These are phyloP conservation scores for Drosera capensis DNA, from an alignment of 148 eudicot species.

Conservation along the genomic window DNA sequence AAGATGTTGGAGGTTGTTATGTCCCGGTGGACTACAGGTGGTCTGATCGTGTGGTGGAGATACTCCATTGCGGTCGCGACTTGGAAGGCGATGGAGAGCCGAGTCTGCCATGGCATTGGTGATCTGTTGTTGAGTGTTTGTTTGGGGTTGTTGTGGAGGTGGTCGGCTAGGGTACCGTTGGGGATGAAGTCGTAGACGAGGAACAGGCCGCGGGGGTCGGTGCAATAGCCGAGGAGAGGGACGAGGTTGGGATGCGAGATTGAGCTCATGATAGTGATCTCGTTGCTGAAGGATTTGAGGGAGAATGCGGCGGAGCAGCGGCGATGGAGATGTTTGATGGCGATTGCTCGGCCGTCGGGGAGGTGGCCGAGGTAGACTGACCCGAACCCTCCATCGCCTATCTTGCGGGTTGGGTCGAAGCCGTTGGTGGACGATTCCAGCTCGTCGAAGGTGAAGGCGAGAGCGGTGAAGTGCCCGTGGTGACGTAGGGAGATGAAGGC, in stretches of 20 bases:
- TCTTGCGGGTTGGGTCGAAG: constrained; percentile 60
- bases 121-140: constrained; percentile 27
- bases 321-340: constrained; percentile 59
- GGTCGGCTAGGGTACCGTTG: constrained; percentile 71
- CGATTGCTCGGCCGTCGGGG: constrained; percentile 38
- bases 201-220: constrained; percentile 71
- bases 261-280: constrained; percentile 61
- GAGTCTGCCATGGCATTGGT: constrained; percentile 53
- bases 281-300: constrained; percentile 66
- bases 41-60: constrained; percentile 55
- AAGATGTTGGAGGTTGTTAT: constrained; percentile 69
- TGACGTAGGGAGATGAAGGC: constrained; percentile 49
- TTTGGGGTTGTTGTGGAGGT: constrained; percentile 43
- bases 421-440: constrained; percentile 61
- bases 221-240: constrained; percentile 73
- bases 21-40: constrained; percentile 85
- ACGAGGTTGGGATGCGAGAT: constrained; percentile 75
- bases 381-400: constrained; percentile 88
- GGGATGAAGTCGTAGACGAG: constrained; percentile 79
- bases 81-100: constrained; percentile 71
- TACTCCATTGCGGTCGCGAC: constrained; percentile 67
- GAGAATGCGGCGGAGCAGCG: constrained; percentile 23
- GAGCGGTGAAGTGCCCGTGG: constrained; percentile 59
- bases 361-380: constrained; percentile 66
- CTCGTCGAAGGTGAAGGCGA: constrained; percentile 74